Evolutionary conservation across 495 filamentous ascomycete species (phyloP), one percentile per base, ranked within the genome.

Genomic region (Aspergillus asperescens): DNA sequence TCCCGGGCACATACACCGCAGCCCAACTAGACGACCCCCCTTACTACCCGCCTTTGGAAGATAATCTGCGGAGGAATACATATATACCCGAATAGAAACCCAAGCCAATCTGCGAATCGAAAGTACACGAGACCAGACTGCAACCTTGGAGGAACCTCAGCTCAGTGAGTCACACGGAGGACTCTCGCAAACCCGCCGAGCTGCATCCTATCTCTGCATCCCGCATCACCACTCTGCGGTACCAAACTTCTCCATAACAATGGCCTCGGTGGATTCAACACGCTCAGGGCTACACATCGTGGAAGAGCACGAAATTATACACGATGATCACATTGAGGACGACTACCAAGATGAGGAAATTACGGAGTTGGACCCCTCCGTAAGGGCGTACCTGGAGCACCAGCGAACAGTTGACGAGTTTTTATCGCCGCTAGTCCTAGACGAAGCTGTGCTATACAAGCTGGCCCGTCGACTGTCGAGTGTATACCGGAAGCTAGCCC

Each of bases 401-500:
- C 51, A 68, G 41, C 62, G 66, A 9, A 63, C 51, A 45, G 50
- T 77, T 19, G 64, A 72, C 46, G 62, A 66, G 0, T 75, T 76
- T n/a, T 38, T 77, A 29, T 57, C 63, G 13, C 73, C 74, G 5
- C 44, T 77, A 8, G 52, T 45, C 16, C 54, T 74, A 22, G 69
- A 73, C 40, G 74, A 75, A 50, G 65, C 63, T 9, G 70, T 74
- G 28, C 73, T 86, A 9, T 75, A 84, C 49, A 67, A 70, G 47
- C 72, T 92, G 40, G 81, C 88, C 1, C 74, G 71, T 44, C 78
- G 78, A 47, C 80, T 90, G 29, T 78, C 76, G 46, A 68, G 57
- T 24, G 82, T 79, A 27, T 93, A 85, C 58, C 69, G 69, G 40
- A 58, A 79, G 15, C 74, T 93, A 42, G 85, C 87, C 22, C 70